phyloP scores from a whole-genome alignment of 352 stramenopile genomes.

The Globisporangium echinulatum region DNA sequence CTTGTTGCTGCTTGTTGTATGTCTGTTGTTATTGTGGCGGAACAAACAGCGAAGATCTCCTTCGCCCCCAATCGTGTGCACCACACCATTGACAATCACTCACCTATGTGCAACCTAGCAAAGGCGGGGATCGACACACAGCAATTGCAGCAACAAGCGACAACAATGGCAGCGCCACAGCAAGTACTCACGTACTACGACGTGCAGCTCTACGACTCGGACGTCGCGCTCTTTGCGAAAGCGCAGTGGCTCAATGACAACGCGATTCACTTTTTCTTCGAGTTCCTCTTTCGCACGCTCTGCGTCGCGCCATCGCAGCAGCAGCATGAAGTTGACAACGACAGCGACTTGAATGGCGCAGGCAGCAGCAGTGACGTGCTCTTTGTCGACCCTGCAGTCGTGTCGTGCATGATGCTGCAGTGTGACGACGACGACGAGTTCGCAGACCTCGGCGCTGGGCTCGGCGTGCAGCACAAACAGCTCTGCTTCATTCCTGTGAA shows the following conservation, averaged over 20 bases:
- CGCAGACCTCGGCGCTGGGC: constrained; percentile 39
- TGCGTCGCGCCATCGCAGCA: constrained; percentile 12
- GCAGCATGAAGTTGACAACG: background rate
- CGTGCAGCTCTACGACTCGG: constrained; percentile 75
- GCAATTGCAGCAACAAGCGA: background rate
- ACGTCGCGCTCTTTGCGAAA: constrained; percentile 59
- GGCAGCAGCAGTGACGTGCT: constrained; percentile 21
- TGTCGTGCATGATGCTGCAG: constrained; percentile 77
- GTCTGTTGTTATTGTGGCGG: constrained; percentile 9
- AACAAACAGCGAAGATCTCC: background rate
- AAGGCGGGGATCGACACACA: background rate
- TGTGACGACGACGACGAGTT: constrained; percentile 81
- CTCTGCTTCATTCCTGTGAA: constrained; percentile 67
- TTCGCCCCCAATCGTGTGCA: too few species aligned
- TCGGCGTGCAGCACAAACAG: constrained; percentile 27
- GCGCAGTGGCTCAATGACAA: constrained; percentile 81
- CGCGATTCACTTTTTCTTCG: constrained; percentile 79
- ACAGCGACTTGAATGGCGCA: too few species aligned
- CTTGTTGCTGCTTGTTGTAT: constrained; percentile 7
- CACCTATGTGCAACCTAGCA: too few species aligned
- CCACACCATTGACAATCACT: too few species aligned
- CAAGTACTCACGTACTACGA: constrained; percentile 78
- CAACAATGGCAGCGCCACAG: constrained; percentile 3
- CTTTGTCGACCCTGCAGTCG: constrained; percentile 69
- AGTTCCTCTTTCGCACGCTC: constrained; percentile 46